Percentiles rank a stretch among this genome's conserved stretches.
These are phyloP conservation scores for Botrytis sinoallii DNA, from an alignment of 2,329 filamentous ascomycete species.

Conservation along the genomic window DNA sequence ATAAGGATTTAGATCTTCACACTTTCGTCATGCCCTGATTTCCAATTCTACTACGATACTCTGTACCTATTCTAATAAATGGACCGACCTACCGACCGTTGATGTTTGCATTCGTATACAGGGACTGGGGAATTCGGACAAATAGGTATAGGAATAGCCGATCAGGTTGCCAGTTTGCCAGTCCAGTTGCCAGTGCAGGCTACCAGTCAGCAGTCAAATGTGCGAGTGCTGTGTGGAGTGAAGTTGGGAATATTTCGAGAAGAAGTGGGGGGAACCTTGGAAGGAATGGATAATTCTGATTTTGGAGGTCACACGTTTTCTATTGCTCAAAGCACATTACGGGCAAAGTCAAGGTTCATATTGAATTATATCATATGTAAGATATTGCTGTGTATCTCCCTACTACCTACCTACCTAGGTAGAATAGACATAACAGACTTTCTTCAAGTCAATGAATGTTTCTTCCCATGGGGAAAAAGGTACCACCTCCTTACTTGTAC, in stretches of 20 bases:
- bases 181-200: neutral
- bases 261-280: neutral
- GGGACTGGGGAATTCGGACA: neutral
- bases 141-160: neutral
- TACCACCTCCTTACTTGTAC: neutral
- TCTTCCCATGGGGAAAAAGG: neutral
- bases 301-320: neutral
- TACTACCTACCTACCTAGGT: neutral
- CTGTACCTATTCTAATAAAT: neutral
- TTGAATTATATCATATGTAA: too few relatives aligned
- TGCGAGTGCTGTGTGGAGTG: neutral
- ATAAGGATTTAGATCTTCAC: neutral
- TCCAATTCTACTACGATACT: neutral
- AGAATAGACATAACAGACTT: neutral
- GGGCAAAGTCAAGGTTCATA: neutral
- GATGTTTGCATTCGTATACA: constrained; percentile 5
- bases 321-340: neutral
- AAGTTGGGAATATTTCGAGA: neutral
- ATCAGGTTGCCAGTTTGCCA: neutral
- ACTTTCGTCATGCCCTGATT: constrained; percentile 4
- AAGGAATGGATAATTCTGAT: neutral
- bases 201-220: neutral
- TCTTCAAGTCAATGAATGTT: neutral
- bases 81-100: constrained; percentile 11
- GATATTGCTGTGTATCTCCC: neutral